These are phyloP conservation scores for Serendipita sp. DNA, from an alignment of 768 basidiomycete species.

Conservation along the genomic window DNA sequence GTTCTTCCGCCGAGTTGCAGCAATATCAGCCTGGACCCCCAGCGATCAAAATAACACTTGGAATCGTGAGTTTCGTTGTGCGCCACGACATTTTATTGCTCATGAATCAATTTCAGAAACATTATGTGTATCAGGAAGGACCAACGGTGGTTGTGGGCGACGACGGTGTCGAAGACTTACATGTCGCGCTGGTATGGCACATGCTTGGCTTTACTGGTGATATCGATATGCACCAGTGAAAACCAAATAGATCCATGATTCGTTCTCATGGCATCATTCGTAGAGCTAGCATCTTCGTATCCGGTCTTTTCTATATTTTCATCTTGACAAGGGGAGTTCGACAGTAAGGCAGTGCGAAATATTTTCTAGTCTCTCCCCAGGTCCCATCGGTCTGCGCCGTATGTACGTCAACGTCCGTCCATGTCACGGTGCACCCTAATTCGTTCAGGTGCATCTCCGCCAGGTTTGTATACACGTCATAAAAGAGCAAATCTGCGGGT, in stretches of 20 bases:
- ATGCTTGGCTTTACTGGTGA: not conserved
- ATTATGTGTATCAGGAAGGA: not conserved
- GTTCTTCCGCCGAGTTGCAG: not conserved
- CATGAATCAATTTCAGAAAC: not conserved
- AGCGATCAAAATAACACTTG: not conserved
- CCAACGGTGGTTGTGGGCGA: not conserved
- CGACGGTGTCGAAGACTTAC: slow-evolving; percentile 2
- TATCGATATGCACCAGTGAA: not conserved
- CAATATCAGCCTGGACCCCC: not conserved
- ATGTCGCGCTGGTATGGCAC: not conserved
- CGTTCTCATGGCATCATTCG: not conserved
- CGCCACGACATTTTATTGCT: not conserved
- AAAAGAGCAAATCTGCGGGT: slow-evolving; percentile 61
- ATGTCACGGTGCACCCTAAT: slow-evolving; percentile 59
- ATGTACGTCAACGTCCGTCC: slow-evolving; percentile 68
- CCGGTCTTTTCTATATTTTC: not conserved
- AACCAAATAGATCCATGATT: not conserved
- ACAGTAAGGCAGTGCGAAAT: slow-evolving; percentile 65
- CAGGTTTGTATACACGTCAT: slow-evolving; percentile 79
- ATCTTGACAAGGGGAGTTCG: slow-evolving; percentile 22
- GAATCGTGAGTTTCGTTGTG: not conserved
- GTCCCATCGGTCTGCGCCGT: slow-evolving; percentile 35
- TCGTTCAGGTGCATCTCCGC: slow-evolving; percentile 75
- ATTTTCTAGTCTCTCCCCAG: slow-evolving; percentile 64
- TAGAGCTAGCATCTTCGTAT: not conserved